Evolutionary conservation across 2,329 filamentous ascomycete genomes (phyloP).

Genomic region (Mycocentrospora acerina): DNA sequence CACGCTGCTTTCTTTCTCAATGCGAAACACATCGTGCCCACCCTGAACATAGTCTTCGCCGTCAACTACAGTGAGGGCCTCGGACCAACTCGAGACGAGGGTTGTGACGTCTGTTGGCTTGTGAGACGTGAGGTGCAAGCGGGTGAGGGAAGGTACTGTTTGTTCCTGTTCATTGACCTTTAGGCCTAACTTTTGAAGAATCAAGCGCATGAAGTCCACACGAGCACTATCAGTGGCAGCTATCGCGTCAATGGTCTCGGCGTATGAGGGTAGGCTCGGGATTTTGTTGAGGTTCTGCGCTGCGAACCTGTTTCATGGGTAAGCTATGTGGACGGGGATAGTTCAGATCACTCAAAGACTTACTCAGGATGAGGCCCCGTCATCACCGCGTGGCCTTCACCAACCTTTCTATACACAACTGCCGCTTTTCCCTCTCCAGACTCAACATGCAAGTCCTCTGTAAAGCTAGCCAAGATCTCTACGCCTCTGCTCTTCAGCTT

Average conservation of each 20-base stretch:
- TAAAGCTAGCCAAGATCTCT: constrained; percentile 80
- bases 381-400: constrained; percentile 75
- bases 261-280: constrained; percentile 68
- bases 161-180: constrained; percentile 69
- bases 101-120: constrained; percentile 65
- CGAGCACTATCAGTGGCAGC: constrained; percentile 69
- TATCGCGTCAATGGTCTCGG: constrained; percentile 67
- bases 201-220: constrained; percentile 74
- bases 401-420: constrained; percentile 79
- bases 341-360: constrained; percentile 29
- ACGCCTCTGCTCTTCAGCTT: constrained; percentile 64
- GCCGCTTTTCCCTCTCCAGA: constrained; percentile 73
- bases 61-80: constrained; percentile 66
- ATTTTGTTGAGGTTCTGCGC: constrained; percentile 72
- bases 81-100: constrained; percentile 65
- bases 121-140: constrained; percentile 76
- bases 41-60: constrained; percentile 73
- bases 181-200: constrained; percentile 79
- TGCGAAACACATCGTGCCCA: constrained; percentile 78
- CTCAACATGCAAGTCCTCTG: constrained; percentile 73
- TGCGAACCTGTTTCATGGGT: constrained; percentile 66
- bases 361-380: constrained; percentile 94
- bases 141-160: constrained; percentile 76
- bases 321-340: neutral
- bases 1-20: constrained; percentile 65